Base-by-base conservation (phyloP, 2,329 filamentous ascomycete species). In the Diaporthe destruens region DNA sequence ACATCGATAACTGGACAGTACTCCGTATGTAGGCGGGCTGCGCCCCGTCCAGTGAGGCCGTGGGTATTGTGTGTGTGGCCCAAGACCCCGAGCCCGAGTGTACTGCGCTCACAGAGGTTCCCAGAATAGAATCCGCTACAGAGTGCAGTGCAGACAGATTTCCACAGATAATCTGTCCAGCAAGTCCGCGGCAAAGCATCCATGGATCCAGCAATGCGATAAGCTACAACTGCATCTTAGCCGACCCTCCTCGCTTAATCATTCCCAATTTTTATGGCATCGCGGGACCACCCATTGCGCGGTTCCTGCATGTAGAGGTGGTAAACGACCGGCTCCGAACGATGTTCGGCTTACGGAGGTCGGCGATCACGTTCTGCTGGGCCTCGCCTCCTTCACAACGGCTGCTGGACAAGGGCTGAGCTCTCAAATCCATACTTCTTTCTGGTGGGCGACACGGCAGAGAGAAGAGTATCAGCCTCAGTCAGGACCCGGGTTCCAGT, bases 381-480 rank as follows among this genome's bases (percentile, higher is more conserved):
- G 32, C 14, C 55, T 74, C 72, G 69, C 72, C 69, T 72, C 51
- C 36, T 69, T 29, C 29, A 5, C 51, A 23, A 42, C 39, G 20
- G 65, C 51, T 69, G 5, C 51, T 51, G 47, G 51, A 49, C 56
- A 53, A 55, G 56, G 44, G 44, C 54, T 39, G 32, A 23, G 32
- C 16, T 29, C 39, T 34, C 55, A 59, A 39, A 39, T 49, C 39
- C 47, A 61, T 51, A 54, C 32, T n/a, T 12, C 18, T 34, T n/a
- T 12, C 18, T 34, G 54, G 47, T 73, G 61, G 72, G 72, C 44
- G 67, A 56, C 69, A 71, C 72, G n/a, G 44, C 71, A 70, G 71
- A 55, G 8, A 61, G 47, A 49, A 34, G 29, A 55, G 20, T 39
- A 61, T 54, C 55, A 69, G 65, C 59, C 72, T 71, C 68, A 56